phyloP scores from a whole-genome alignment of 2,329 filamentous ascomycete species.

The Penicillium sumatraense region DNA sequence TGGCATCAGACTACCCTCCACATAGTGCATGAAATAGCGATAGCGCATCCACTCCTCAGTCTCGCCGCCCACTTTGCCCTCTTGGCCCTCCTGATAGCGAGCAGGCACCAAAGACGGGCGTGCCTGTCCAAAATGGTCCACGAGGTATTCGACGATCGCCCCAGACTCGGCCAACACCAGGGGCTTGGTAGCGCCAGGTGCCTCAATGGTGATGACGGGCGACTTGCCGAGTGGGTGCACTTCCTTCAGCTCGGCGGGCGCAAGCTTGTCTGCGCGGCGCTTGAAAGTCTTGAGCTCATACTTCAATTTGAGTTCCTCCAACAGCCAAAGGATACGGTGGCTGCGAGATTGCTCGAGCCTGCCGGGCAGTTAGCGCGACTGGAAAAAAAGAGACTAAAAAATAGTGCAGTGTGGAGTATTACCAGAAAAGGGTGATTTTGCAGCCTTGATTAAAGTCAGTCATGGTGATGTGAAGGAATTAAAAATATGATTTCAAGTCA shows the following conservation, averaged over 20 bases:
- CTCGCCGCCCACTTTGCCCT: slow-evolving; percentile 61
- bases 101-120: slow-evolving; percentile 52
- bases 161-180: slow-evolving; percentile 79
- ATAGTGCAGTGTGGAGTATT: slow-evolving; percentile 6
- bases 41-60: slow-evolving; percentile 65
- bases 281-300: slow-evolving; percentile 84
- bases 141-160: slow-evolving; percentile 79
- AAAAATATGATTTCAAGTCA: too few relatives aligned
- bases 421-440: slow-evolving; percentile 70
- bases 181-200: slow-evolving; percentile 48
- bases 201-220: slow-evolving; percentile 72
- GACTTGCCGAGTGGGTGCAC: slow-evolving; percentile 88
- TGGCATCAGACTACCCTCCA: slow-evolving; percentile 82
- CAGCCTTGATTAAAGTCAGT: slow-evolving; percentile 37
- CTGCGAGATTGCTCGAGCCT: slow-evolving; percentile 85
- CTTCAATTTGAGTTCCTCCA: slow-evolving; percentile 78
- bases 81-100: slow-evolving; percentile 56
- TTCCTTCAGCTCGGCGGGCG: slow-evolving; percentile 74
- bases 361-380: background rate
- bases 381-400: slow-evolving; percentile 9
- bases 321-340: slow-evolving; percentile 82
- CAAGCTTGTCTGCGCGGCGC: slow-evolving; percentile 66
- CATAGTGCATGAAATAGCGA: slow-evolving; percentile 78
- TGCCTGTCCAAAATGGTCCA: slow-evolving; percentile 64
- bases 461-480: slow-evolving; percentile 4